A percentile compares a stretch with the other conserved stretches of the same genome.
These are phyloP conservation scores for Aspergillus sp. DNA, from an alignment of 2,329 filamentous ascomycete species.

Conservation along the genomic window DNA sequence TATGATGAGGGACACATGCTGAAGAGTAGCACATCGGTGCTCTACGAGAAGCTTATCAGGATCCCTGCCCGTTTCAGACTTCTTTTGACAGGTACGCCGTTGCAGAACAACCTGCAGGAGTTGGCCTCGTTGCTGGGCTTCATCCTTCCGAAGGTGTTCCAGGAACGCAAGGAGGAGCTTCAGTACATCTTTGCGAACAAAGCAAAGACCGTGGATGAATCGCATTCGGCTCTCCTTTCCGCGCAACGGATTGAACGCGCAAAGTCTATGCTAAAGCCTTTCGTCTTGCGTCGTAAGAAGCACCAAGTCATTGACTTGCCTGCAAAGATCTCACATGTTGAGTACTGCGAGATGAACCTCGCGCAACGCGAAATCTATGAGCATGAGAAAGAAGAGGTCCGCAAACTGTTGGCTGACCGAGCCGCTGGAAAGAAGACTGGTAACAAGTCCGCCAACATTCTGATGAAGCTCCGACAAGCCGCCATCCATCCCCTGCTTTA, in stretches of 20 bases:
- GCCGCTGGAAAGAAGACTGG: conserved; percentile 58
- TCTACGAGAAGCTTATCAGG: conserved; percentile 75
- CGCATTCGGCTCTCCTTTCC: conserved; percentile 79
- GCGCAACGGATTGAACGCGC: conserved; percentile 83
- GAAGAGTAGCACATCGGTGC: conserved; percentile 81
- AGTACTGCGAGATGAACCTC: conserved; percentile 76
- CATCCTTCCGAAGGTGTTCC: conserved; percentile 84
- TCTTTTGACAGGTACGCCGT: conserved; percentile 83
- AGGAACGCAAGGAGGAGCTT: conserved; percentile 74
- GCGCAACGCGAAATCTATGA: conserved; percentile 75
- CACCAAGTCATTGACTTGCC: conserved; percentile 88
- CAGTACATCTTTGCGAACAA: conserved; percentile 88
- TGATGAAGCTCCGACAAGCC: conserved; percentile 90
- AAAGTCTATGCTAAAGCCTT: conserved; percentile 89
- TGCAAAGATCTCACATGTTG: conserved; percentile 73
- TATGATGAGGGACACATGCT: conserved; percentile 95
- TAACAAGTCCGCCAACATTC: conserved; percentile 63
- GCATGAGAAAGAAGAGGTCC: conserved; percentile 64
- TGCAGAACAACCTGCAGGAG: conserved; percentile 96
- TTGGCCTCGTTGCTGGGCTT: conserved; percentile 90
- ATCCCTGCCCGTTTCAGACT: conserved; percentile 83
- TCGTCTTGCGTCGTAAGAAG: conserved; percentile 92
- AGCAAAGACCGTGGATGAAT: conserved; percentile 72
- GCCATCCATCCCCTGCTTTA: conserved; percentile 90
- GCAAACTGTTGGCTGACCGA: conserved; percentile 62